Evolutionary conservation across 345 rosid species (phyloP).

Genomic region (Bruguiera sexangula): DNA sequence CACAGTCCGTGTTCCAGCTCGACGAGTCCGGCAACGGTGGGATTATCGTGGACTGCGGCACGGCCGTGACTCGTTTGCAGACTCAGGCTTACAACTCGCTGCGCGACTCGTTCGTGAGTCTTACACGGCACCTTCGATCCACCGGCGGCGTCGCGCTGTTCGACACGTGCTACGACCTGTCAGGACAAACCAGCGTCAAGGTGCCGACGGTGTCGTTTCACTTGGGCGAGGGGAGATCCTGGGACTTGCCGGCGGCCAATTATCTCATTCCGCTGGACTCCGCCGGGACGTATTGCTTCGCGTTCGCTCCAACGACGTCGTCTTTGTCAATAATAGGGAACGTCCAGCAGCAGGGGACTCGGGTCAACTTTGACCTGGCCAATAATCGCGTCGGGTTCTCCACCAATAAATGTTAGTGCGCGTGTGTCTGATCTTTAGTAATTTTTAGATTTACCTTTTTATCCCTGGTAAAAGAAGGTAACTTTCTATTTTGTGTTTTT

Average conservation of each 20-base stretch:
- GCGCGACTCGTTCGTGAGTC: conserved; percentile 61
- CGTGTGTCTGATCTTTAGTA: not conserved
- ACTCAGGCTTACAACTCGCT: conserved; percentile 73
- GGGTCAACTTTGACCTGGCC: conserved; percentile 73
- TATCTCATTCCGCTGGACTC: conserved; percentile 72
- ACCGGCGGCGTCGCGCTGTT: conserved; percentile 59
- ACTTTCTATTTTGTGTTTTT: not conserved
- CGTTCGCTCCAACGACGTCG: conserved; percentile 86
- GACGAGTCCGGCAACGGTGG: conserved; percentile 79
- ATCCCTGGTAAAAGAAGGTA: not conserved
- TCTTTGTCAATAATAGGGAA: conserved; percentile 84
- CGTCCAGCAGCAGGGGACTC: conserved; percentile 93
- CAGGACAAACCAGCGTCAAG: conserved; percentile 48
- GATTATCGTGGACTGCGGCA: conserved; percentile 81
- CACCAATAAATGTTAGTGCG: conserved; percentile 36
- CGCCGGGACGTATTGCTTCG: conserved; percentile 73
- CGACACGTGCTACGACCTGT: conserved; percentile 88
- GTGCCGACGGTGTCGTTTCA: conserved; percentile 82
- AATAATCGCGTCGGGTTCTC: conserved; percentile 62
- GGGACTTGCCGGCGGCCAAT: conserved; percentile 66
- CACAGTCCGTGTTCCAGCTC: conserved; percentile 52
- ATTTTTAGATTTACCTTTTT: not conserved
- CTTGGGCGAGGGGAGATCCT: conserved; percentile 52
- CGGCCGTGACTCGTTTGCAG: conserved; percentile 81
- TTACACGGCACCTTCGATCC: conserved; percentile 32